Percentiles rank a stretch among this genome's conserved stretches.
These are phyloP conservation scores for Niebla homalea DNA, from an alignment of 495 filamentous ascomycete genomes.

Conservation along the genomic window DNA sequence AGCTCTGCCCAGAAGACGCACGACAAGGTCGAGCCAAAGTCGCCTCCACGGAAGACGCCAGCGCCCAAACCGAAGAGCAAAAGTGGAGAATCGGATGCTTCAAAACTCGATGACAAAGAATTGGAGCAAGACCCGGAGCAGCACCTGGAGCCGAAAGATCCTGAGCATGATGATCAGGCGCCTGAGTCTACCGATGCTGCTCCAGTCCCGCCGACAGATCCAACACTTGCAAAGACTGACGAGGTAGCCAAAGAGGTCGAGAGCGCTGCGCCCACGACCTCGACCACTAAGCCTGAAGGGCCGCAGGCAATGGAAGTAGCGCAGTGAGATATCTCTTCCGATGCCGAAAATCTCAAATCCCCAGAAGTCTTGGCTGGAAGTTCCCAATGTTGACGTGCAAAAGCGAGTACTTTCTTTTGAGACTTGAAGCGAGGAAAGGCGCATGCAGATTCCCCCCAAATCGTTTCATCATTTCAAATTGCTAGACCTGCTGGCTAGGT, in stretches of 20 bases:
- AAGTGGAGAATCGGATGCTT: constrained; percentile 11
- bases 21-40: constrained; percentile 48
- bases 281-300: too few relatives aligned
- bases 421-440: too few relatives aligned
- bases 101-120: constrained; percentile 4
- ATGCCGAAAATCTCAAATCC: too few relatives aligned
- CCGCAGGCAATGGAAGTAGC: too few relatives aligned
- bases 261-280: background rate
- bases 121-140: constrained; percentile 6
- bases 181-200: constrained; percentile 7
- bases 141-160: constrained; percentile 1
- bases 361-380: too few relatives aligned
- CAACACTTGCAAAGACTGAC: background rate
- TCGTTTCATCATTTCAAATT: too few relatives aligned
- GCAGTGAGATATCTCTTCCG: too few relatives aligned
- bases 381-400: too few relatives aligned
- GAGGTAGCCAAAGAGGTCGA: background rate
- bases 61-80: constrained; percentile 10
- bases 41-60: constrained; percentile 21
- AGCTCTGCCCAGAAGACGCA: constrained; percentile 63
- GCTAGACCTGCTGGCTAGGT: too few relatives aligned
- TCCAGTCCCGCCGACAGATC: background rate
- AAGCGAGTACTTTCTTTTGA: too few relatives aligned
- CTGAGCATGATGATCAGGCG: constrained; percentile 1
- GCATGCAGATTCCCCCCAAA: too few relatives aligned